These are phyloP conservation scores for Leccinum obscurum DNA, from an alignment of 768 basidiomycete genomes.

Conservation along the genomic window DNA sequence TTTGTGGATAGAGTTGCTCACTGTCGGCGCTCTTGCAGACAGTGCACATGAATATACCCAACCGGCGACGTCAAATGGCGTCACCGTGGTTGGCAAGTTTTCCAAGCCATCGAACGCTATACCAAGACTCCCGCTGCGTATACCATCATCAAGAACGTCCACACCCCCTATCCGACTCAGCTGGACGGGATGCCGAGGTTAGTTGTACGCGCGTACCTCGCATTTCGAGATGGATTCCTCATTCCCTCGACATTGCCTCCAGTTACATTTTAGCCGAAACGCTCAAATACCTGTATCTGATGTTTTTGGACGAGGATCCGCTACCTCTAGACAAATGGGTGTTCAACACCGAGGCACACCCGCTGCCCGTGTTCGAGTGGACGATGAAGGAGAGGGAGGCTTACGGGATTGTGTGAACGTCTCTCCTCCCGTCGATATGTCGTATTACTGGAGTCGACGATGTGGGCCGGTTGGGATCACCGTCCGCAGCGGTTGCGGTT, in stretches of 20 bases:
- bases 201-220: slow-evolving; percentile 13
- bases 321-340: slow-evolving; percentile 57
- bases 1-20: too few species aligned
- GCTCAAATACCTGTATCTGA: slow-evolving; percentile 70
- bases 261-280: slow-evolving; percentile 61
- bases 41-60: slow-evolving; percentile 43
- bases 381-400: slow-evolving; percentile 48
- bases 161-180: slow-evolving; percentile 36
- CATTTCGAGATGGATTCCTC: slow-evolving; percentile 13
- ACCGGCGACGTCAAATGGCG: slow-evolving; percentile 62
- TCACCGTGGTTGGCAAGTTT: slow-evolving; percentile 55
- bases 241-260: background rate
- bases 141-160: slow-evolving; percentile 50
- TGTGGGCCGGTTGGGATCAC: too few species aligned
- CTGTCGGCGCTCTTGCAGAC: slow-evolving; percentile 54
- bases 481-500: too few species aligned
- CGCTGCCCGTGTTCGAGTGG: slow-evolving; percentile 75
- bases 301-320: slow-evolving; percentile 64
- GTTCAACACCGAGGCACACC: slow-evolving; percentile 73
- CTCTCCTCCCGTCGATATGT: background rate
- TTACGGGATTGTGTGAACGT: slow-evolving; percentile 31
- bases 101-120: slow-evolving; percentile 60
- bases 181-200: slow-evolving; percentile 73
- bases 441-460: too few species aligned
- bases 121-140: slow-evolving; percentile 56